These are phyloP conservation scores for Monilinia fructicola DNA, from an alignment of 2,329 filamentous ascomycete genomes.

Conservation along the genomic window DNA sequence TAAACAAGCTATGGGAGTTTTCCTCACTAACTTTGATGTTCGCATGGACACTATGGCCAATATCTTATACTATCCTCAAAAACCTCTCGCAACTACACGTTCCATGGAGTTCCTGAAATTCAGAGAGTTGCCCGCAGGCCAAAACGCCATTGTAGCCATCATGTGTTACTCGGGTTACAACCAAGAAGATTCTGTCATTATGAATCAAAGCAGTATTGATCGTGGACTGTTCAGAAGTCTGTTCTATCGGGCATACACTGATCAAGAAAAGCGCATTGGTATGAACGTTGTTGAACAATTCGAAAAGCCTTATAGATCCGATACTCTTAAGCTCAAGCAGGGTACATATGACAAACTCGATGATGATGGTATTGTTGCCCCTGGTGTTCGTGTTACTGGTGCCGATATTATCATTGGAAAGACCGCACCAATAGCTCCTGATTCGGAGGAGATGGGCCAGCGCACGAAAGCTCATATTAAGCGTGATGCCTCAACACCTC, in stretches of 20 bases:
- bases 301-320: conserved; percentile 86
- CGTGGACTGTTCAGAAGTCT: conserved; percentile 94
- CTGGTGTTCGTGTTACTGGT: conserved; percentile 90
- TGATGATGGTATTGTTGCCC: conserved; percentile 90
- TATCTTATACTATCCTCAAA: conserved; percentile 97
- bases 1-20: conserved; percentile 99
- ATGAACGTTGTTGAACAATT: conserved; percentile 91
- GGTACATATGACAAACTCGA: conserved; percentile 98
- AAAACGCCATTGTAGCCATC: conserved; percentile 98
- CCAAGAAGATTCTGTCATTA: conserved; percentile 99
- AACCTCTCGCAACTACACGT: conserved; percentile 90
- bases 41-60: conserved; percentile 99
- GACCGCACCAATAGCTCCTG: conserved; percentile 89
- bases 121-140: conserved; percentile 91
- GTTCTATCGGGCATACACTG: conserved; percentile 96
- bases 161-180: conserved; percentile 98
- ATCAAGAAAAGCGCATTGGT: conserved; percentile 94
- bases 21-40: conserved; percentile 92
- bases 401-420: conserved; percentile 99
- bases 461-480: conserved; percentile 87
- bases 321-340: conserved; percentile 89
- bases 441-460: conserved; percentile 90
- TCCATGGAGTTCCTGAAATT: conserved; percentile 99
- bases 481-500: conserved; percentile 90
- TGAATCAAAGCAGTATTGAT: conserved; percentile 99